These are phyloP conservation scores for Strobilomyces confusus DNA, from an alignment of 768 basidiomycete species.

Conservation along the genomic window DNA sequence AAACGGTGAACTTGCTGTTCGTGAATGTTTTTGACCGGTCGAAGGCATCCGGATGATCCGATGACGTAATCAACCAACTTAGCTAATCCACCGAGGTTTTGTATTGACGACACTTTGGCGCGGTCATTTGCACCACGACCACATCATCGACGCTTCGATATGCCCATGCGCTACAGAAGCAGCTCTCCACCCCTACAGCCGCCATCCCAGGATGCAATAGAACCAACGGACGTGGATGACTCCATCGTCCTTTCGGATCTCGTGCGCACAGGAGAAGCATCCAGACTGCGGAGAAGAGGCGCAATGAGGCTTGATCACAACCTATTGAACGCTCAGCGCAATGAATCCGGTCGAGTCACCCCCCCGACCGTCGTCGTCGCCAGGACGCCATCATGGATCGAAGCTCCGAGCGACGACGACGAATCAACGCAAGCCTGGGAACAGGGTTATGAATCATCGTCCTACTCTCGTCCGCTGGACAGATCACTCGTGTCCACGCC, in stretches of 20 bases:
- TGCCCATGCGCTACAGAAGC: conserved; percentile 32
- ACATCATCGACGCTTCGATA: conserved; percentile 19
- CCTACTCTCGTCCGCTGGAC: conserved; percentile 21
- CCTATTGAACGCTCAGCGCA: conserved; percentile 25
- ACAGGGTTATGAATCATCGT: conserved; percentile 30
- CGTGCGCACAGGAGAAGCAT: conserved; percentile 70
- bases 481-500: conserved; percentile 11
- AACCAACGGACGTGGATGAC: conserved; percentile 54
- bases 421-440: conserved; percentile 33
- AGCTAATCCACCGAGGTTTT: no score
- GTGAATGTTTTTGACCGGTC: no score
- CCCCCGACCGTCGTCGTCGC: conserved; percentile 27
- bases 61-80: no score
- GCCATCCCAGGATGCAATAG: conserved; percentile 15
- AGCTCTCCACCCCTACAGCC: conserved; percentile 7
- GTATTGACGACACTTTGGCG: no score
- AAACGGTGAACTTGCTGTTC: no score
- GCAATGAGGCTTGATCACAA: conserved; percentile 61
- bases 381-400: conserved; percentile 33
- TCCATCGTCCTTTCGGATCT: conserved; percentile 71
- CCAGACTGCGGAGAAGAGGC: conserved; percentile 66
- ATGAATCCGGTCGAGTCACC: conserved; percentile 23
- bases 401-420: conserved; percentile 31
- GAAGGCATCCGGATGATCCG: no score
- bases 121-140: conserved; percentile 18